phyloP scores from a whole-genome alignment of 306 rosid genomes.

The Ormosia emarginata region DNA sequence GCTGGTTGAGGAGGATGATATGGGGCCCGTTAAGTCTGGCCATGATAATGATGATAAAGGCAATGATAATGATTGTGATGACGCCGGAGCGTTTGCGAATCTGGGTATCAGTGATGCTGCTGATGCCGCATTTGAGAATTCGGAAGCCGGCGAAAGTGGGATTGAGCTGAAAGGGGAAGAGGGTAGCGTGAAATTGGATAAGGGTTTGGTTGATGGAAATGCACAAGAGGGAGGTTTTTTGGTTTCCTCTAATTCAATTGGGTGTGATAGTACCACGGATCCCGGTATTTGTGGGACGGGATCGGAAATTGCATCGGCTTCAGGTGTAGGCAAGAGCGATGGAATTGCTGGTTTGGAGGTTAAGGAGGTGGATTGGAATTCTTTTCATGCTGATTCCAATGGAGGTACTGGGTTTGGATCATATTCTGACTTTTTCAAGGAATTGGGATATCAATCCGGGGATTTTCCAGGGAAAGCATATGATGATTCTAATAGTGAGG shows the following conservation, averaged over 20 bases:
- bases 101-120: constrained; percentile 35
- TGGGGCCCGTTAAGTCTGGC: constrained; percentile 24
- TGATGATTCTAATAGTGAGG: constrained; percentile 25
- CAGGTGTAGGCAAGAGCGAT: constrained; percentile 7
- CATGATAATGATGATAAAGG: constrained; percentile 9
- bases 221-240: constrained; percentile 28
- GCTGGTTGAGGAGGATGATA: constrained; percentile 73
- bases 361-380: constrained; percentile 81
- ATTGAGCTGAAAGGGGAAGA: constrained; percentile 19
- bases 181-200: constrained; percentile 23
- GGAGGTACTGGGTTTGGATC: constrained; percentile 59
- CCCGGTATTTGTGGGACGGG: constrained; percentile 29
- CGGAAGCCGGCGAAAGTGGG: constrained; percentile 20
- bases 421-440: constrained; percentile 67
- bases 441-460: constrained; percentile 43
- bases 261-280: constrained; percentile 1
- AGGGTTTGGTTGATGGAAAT: constrained; percentile 16
- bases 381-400: constrained; percentile 58
- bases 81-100: constrained; percentile 47
- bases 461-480: constrained; percentile 23
- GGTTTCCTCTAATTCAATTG: constrained; percentile 32
- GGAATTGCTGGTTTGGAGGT: constrained; percentile 38
- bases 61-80: constrained; percentile 52
- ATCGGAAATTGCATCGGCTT: constrained; percentile 24
- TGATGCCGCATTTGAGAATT: constrained; percentile 37